Base-by-base conservation (phyloP, 2,329 filamentous ascomycete species). In the Ophiosphaerella korrae region DNA sequence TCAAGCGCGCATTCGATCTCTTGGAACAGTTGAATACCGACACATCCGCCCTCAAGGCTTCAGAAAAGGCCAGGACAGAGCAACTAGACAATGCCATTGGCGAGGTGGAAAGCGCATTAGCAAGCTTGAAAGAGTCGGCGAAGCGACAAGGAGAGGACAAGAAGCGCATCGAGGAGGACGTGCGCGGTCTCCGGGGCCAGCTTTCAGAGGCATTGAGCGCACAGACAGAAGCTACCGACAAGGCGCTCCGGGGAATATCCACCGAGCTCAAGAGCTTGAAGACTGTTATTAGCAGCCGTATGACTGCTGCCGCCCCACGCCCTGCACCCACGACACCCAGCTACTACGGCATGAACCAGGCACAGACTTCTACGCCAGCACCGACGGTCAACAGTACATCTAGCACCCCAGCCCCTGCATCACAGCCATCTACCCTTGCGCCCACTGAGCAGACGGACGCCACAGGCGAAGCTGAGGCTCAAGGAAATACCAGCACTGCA, bases 1-100 rank as follows among this genome's bases (percentile, higher is more conserved):
- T 99, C 74, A 89, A 94, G 63, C 90, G 89, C 66, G 91, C 93
- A 2, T 99, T 99, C 72, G 81, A 88, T 14, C 83, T 97, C 12
- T 87, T 99, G 9, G 94, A 99, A 53, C 94, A 97, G 70, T 83
- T 99, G 1, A 85, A 90, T 33, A 89, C 90, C 63, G 95, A 99
- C 72, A 99, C 94, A 0, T 86, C 92, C 45, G 84, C 86, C 7
- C 83, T 99, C 53, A 99, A 99, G 77, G 82, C 85, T 4, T 88
- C 92, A 0, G 94, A 99, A 78, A 83, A 92, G 70, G 83, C 89
- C 52, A 85, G 94, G 53, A 96, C 91, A 8, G 87, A 92, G 66
- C 86, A 88, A 55, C 78, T 99, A 5, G 94, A 99, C 71, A 80
- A 80, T 41, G 88, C 93, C 2, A 81, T 99, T 11, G 80, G 83